These are phyloP conservation scores for Populus hybrid DNA, from an alignment of 441 rosid genomes.

Conservation along the genomic window DNA sequence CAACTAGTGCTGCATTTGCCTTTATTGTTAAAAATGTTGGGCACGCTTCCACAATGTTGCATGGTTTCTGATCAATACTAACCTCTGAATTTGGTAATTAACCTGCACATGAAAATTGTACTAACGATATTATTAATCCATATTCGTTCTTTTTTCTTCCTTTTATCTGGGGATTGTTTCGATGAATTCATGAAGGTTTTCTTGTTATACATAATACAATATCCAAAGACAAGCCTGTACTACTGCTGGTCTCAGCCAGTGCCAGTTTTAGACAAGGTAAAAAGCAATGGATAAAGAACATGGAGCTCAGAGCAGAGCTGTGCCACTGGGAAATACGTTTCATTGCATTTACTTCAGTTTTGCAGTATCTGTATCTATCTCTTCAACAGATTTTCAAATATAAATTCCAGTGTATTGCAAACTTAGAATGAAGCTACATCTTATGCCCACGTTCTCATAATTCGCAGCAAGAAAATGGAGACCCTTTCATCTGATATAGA, in stretches of 20 bases:
- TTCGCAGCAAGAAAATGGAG: slow-evolving; percentile 61
- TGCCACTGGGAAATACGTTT: too few species aligned
- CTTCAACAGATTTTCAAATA: neutral
- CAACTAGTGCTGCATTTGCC: neutral
- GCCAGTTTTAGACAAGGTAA: too few species aligned
- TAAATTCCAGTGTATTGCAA: neutral
- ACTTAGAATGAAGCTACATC: neutral
- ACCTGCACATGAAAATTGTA: neutral
- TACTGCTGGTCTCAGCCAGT: neutral
- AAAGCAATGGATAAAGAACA: too few species aligned
- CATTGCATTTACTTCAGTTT: too few species aligned
- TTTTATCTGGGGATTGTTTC: neutral
- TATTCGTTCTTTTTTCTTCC: neutral
- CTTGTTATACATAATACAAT: neutral
- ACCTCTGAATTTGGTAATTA: neutral
- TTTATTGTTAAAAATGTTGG: neutral
- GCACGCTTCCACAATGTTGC: neutral
- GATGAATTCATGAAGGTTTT: neutral
- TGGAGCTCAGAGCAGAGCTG: too few species aligned
- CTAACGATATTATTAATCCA: neutral
- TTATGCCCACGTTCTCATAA: neutral
- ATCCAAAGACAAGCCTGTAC: too few species aligned
- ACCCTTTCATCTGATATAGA: slow-evolving; percentile 38
- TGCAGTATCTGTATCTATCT: too few species aligned
- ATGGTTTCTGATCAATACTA: neutral